Base-by-base conservation (phyloP, 306 rosid genomes). In the Argentina anserina region DNA sequence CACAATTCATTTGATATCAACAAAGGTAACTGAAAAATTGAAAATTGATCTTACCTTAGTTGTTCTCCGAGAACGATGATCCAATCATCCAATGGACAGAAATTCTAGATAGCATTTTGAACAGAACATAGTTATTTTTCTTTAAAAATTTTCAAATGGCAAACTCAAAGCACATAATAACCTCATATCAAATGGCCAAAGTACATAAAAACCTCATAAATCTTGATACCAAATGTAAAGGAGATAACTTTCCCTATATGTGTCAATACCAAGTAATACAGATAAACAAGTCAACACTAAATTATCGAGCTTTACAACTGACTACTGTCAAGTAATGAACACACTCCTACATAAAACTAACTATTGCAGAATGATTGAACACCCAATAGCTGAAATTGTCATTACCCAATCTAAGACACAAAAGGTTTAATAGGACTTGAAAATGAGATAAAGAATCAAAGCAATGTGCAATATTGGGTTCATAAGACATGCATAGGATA, bases 211-310 rank as follows among this genome's bases (percentile, higher is more conserved):
- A 3, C 47, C 62, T 13, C 33, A 34, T n/a, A 50, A 34, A 34
- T 21, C 47, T 34, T 50, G 8, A 52, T 8, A 70, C 55, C 36
- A 52, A 17, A 53, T 39, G n/a, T 5, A 55, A 39, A 37, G 26
- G 8, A 70, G 75, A 70, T 25, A 36, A 70, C 74, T 36, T 70
- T 70, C 36, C 43, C 63, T 37, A 45, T 9, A 8, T 43, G 7
- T 2, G 21, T 6, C 65, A 7, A 60, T 17, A 31, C 65, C 40
- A 15, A 15, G 17, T 0, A 7, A 15, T 15, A 60, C 37, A 60
- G 40, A 31, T 17, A 18, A 18, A 34, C 3, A 8, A 62, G 18
- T 9, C 67, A 33, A 62, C 26, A 18, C 28, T 34, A 34, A 34
- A 62, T 18, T 29, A 25, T 34, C 43, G 20, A 62, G 34, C 67